Conservation (phyloP, 106 monocot genomes). For the Dendrobium chrysotoxum region DNA sequence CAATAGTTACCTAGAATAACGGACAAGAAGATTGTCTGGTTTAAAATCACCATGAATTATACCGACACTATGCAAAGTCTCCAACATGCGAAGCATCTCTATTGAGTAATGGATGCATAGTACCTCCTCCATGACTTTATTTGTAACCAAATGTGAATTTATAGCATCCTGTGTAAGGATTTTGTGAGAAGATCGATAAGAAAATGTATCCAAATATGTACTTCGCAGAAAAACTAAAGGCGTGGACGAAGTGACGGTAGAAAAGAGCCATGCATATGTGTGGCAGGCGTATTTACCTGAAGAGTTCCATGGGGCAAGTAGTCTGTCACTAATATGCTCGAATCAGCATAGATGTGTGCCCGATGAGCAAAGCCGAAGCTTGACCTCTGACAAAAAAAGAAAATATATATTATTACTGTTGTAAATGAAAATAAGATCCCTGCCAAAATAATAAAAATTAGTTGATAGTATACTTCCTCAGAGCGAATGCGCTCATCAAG, state of each 20-base stretch:
- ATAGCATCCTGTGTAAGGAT: conserved; percentile 70
- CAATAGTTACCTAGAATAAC: conserved; percentile 68
- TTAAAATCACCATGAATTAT: conserved; percentile 98
- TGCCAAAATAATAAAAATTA: conserved; percentile 3
- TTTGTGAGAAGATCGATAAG: not conserved
- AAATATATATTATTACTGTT: not conserved
- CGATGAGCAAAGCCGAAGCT: conserved; percentile 77
- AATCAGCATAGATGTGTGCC: conserved; percentile 67
- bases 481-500: conserved; percentile 65
- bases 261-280: not conserved
- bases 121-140: conserved; percentile 76
- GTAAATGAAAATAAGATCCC: not conserved
- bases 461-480: conserved; percentile 39
- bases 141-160: conserved; percentile 65
- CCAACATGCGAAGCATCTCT: conserved; percentile 83
- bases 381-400: conserved; percentile 57
- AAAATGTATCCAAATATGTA: not conserved
- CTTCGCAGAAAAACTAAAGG: not conserved
- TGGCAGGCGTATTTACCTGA: conserved; percentile 43
- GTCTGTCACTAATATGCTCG: conserved; percentile 74
- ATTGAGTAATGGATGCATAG: conserved; percentile 90
- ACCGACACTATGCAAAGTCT: conserved; percentile 67
- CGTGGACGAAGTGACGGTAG: not conserved
- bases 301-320: conserved; percentile 82
- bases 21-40: conserved; percentile 87